Conservation (phyloP, 352 stramenopile genomes). For the Phytophthora lateralis region DNA sequence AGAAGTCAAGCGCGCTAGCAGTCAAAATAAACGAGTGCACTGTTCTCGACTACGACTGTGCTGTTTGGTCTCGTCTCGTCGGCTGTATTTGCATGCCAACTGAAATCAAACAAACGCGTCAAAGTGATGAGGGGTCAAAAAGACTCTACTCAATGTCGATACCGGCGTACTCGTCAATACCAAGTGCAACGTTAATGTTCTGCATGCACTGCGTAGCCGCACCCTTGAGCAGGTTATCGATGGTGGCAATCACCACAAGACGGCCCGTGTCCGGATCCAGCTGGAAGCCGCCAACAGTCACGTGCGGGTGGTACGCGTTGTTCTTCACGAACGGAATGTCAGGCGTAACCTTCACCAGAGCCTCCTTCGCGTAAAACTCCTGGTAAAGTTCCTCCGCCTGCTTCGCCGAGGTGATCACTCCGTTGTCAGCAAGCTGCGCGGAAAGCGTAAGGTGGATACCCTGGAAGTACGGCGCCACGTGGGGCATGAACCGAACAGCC, state of each 20-base stretch:
- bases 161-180: slow-evolving; percentile 86
- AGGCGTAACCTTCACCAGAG: slow-evolving; percentile 80
- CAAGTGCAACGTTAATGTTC: slow-evolving; percentile 95
- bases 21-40: slow-evolving; percentile 7
- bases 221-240: slow-evolving; percentile 96
- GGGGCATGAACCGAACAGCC: slow-evolving; percentile 92
- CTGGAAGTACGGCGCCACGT: slow-evolving; percentile 94
- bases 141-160: slow-evolving; percentile 47
- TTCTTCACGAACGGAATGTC: slow-evolving; percentile 80
- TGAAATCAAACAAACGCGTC: slow-evolving; percentile 15
- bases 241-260: slow-evolving; percentile 87
- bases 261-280: slow-evolving; percentile 85
- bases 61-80: slow-evolving; percentile 10
- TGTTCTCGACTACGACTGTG: neutral
- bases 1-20: slow-evolving; percentile 6
- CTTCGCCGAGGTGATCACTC: slow-evolving; percentile 56
- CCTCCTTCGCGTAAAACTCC: slow-evolving; percentile 84
- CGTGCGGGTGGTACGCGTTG: slow-evolving; percentile 77
- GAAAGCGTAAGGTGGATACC: slow-evolving; percentile 93
- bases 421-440: slow-evolving; percentile 70
- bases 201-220: slow-evolving; percentile 93
- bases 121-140: slow-evolving; percentile 16
- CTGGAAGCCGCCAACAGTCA: slow-evolving; percentile 87
- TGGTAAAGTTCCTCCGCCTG: slow-evolving; percentile 79
- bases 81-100: slow-evolving; percentile 22